Evolutionary conservation across 768 basidiomycete genomes (phyloP), one percentile per base, ranked within the genome.

Genomic region (Russula ochroleuca): DNA sequence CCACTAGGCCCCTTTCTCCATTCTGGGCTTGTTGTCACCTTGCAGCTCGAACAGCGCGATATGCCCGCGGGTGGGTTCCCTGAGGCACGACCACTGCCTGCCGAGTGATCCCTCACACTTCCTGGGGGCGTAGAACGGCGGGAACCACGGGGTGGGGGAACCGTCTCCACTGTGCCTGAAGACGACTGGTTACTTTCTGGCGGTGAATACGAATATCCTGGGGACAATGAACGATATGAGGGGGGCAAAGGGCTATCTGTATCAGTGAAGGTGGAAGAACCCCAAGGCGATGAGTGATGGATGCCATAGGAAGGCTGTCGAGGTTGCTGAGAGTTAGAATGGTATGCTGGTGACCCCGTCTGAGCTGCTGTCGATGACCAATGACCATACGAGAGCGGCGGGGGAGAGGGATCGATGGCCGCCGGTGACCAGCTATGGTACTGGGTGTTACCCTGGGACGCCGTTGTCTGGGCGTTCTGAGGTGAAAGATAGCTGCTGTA

Each of bases 1-100:
- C 92, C 92, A 70, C 83, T 91, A 57, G 91, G 90, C 21, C 92
- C 92, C 74, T 94, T 94, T 72, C 92, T 79, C 92, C 92, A 94
- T 73, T 94, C 92, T 0, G 92, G 92, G 71, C 91, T 93, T 9
- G 82, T 81, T 8, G 87, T 91, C 13, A 81, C 86, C 74, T 86
- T 88, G 75, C 92, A 94, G 72, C 88, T 90, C 23, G 85, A 82
- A 74, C 92, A 94, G 69, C 82, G 82, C 62, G 81, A 72, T 19
- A 94, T 78, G 0, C 92, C 92, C 57, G 80, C 79, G 0, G 92
- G 91, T 23, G 91, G 81, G 68, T 87, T 90, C 21, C 86, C 82
- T 37, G 77, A 73, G 58, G 73, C 77, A 61, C 85, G 79, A 25
- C 79, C 78, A 25, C 79, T 76, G 35, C 78, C 73, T 14, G 72